Base-by-base conservation (phyloP, 1,284 basidiomycete genomes). In the Coniferiporia sulphurascens region DNA sequence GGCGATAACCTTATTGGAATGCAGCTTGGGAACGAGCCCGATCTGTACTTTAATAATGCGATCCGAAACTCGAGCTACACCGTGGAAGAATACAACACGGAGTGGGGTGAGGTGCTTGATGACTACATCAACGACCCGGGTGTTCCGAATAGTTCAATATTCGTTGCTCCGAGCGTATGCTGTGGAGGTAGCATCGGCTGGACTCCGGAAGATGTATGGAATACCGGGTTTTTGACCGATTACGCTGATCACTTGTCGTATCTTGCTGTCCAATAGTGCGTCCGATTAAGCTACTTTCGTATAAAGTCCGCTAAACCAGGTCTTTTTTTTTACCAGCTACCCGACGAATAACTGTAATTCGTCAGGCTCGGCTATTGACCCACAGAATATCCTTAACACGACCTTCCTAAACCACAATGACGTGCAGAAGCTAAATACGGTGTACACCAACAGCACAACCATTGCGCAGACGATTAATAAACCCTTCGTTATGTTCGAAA, bases 401-500 rank as follows among this genome's bases (percentile, higher is more conserved):
- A 17, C 34, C 19, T 65, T 58, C 56, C 36, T 64, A 5, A 64
- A 60, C 17, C 64, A 65, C 49, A 56, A 48, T 13, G 41, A 54
- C 13, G 58, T 58, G 17, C 55, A 55, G 17, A 35, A 12, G 5
- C 36, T 55, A 13, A 57, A 55, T 17, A 21, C n/a, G 22, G 41
- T 48, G 34, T 65, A 63, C 44, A 10, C 61, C 10, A 58, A 62
- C 17, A 59, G 52, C n/a, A 52, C 62, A 17, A 45, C 49, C n/a
- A 53, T 63, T 10, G 64, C 64, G 5, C 43, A 49, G 15, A 22
- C n/a, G 34, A 22, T 60, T 8, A 66, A 68, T 9, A 81, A 81
- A 66, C 75, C 78, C 22, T 72, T 82, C 62, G 66, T 81, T 48
- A 87, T 91, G 86, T 83, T 89, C 63, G 89, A 92, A 72, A 91